Evolutionary conservation across 2,329 filamentous ascomycete species (phyloP).

Genomic region (Colletotrichum paranaense): DNA sequence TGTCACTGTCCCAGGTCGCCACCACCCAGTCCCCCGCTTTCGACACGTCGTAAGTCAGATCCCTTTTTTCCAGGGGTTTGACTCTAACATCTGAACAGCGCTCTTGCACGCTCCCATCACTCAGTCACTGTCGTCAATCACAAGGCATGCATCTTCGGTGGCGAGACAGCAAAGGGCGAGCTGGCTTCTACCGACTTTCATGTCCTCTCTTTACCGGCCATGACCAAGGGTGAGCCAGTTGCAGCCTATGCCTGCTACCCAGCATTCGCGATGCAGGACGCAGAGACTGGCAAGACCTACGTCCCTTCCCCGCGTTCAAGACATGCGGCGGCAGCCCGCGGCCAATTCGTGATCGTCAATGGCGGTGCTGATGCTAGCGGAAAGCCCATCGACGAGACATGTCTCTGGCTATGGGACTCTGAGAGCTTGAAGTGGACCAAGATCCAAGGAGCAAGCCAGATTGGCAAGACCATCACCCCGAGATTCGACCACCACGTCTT

Average conservation of each 20-base stretch:
- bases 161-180: slow-evolving; percentile 49
- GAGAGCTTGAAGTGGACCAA: slow-evolving; percentile 48
- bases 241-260: slow-evolving; percentile 46
- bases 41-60: slow-evolving; percentile 42
- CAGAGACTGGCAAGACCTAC: slow-evolving; percentile 40
- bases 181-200: slow-evolving; percentile 63
- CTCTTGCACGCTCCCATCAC: slow-evolving; percentile 60
- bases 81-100: slow-evolving; percentile 36
- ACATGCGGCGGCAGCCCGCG: slow-evolving; percentile 50
- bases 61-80: neutral
- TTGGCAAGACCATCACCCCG: slow-evolving; percentile 43
- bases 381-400: slow-evolving; percentile 44
- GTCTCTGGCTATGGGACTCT: slow-evolving; percentile 52
- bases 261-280: slow-evolving; percentile 42
- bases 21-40: slow-evolving; percentile 42
- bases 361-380: slow-evolving; percentile 48
- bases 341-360: slow-evolving; percentile 47
- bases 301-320: slow-evolving; percentile 47
- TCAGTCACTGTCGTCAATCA: slow-evolving; percentile 63
- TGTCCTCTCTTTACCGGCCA: slow-evolving; percentile 60
- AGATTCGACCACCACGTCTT: slow-evolving; percentile 48
- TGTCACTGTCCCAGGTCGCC: slow-evolving; percentile 59
- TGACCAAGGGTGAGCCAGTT: slow-evolving; percentile 43
- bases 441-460: slow-evolving; percentile 44
- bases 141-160: slow-evolving; percentile 67